Percentiles rank a stretch among this genome's conserved stretches.
phyloP scores from a whole-genome alignment of 495 filamentous ascomycete genomes.

The Daldinia caldariorum region DNA sequence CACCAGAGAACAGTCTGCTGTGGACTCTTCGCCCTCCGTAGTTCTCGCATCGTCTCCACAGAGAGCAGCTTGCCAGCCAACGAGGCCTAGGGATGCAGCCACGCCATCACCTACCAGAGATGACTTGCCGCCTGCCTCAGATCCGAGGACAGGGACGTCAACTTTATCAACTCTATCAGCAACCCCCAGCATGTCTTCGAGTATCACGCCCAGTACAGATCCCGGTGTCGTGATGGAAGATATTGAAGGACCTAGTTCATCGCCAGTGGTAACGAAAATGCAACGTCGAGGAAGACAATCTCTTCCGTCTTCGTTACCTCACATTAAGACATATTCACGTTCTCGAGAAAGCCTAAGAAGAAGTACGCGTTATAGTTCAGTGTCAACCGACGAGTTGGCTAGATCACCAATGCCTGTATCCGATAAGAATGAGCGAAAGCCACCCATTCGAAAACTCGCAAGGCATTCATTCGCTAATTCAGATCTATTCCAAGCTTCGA shows the following conservation, averaged over 20 bases:
- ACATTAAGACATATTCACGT: constrained; percentile 42
- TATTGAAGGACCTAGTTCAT: constrained; percentile 40
- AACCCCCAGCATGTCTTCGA: constrained; percentile 50
- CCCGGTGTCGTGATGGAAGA: constrained; percentile 18
- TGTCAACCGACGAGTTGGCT: constrained; percentile 55
- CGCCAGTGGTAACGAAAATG: constrained; percentile 44
- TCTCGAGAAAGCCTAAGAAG: constrained; percentile 35
- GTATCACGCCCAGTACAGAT: constrained; percentile 42
- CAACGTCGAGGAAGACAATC: constrained; percentile 41
- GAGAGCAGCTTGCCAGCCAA: constrained; percentile 21
- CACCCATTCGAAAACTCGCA: constrained; percentile 26
- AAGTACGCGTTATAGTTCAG: constrained; percentile 43
- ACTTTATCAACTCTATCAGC: constrained; percentile 49
- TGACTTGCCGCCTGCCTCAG: constrained; percentile 26
- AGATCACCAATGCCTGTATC: constrained; percentile 36
- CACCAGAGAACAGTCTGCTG: constrained; percentile 7
- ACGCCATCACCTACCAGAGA: constrained; percentile 34
- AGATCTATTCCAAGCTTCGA: constrained; percentile 36
- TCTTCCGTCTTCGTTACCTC: constrained; percentile 38
- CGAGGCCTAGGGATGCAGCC: constrained; percentile 19
- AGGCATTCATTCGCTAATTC: constrained; percentile 33
- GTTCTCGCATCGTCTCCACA: constrained; percentile 41
- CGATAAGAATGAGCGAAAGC: constrained; percentile 14
- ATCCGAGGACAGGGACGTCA: constrained; percentile 40
- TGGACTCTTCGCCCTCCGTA: constrained; percentile 36